Percentiles rank a stretch among this genome's conserved stretches.
Conservation (phyloP, 1,284 basidiomycete species). For the Wallemia mellicola region DNA sequence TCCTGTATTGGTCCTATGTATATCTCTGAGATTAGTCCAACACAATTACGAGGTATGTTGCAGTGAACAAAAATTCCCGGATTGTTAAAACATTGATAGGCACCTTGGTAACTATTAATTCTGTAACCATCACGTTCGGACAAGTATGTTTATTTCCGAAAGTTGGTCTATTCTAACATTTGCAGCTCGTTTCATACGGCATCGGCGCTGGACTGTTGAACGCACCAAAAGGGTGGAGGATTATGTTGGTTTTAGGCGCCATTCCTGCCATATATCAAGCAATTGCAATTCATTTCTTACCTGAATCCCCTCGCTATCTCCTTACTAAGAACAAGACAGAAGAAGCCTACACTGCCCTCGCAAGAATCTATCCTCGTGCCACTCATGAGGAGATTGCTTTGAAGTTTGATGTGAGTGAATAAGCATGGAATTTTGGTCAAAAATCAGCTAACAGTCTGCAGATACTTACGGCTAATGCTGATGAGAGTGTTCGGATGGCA, state of each 20-base stretch:
- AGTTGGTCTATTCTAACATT: too few species aligned
- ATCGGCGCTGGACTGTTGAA: conserved; percentile 13
- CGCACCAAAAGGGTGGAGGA: conserved; percentile 13
- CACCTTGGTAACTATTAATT: conserved; percentile 16
- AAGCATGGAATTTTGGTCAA: too few species aligned
- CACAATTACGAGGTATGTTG: conserved; percentile 15
- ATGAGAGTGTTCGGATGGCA: conserved; percentile 5
- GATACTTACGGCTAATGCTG: conserved; percentile 11
- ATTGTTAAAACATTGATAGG: too few species aligned
- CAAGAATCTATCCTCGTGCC: conserved; percentile 10
- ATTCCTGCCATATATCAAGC: conserved; percentile 13
- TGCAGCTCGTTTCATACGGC: conserved; percentile 16
- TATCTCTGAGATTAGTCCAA: conserved; percentile 16
- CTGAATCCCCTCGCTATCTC: conserved; percentile 15
- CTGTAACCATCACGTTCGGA: conserved; percentile 16
- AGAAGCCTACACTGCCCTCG: conserved; percentile 11
- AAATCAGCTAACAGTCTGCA: conserved; percentile 9
- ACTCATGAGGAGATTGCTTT: conserved; percentile 13
- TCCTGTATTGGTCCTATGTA: conserved; percentile 15
- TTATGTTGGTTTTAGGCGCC: conserved; percentile 16
- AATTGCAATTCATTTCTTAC: conserved; percentile 13
- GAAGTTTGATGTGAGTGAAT: conserved; percentile 10
- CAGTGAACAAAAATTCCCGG: too few species aligned
- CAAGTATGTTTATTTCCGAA: too few species aligned
- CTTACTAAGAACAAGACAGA: conserved; percentile 11